phyloP scores from a whole-genome alignment of 192 early-diverging fungal genomes.

The Helicostylum pulchrum region DNA sequence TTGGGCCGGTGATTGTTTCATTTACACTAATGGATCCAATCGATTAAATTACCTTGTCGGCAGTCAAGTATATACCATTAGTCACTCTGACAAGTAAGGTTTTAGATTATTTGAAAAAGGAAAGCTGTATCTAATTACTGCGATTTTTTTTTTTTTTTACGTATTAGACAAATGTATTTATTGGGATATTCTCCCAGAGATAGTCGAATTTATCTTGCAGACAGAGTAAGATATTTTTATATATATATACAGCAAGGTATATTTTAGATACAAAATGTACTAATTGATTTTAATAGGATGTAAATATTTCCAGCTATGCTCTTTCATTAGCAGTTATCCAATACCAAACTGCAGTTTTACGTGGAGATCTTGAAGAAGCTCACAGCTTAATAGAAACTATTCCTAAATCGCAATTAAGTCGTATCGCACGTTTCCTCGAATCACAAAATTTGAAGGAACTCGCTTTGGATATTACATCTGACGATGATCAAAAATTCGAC shows the following conservation, averaged over 20 bases:
- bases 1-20: constrained; percentile 99
- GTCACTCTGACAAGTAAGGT: constrained; percentile 88
- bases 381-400: constrained; percentile 78
- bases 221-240: constrained; percentile 64
- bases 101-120: not conserved
- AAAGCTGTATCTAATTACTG: not conserved
- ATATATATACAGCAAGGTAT: not conserved
- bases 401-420: constrained; percentile 80
- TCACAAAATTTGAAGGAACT: constrained; percentile 87
- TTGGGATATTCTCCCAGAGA: constrained; percentile 92
- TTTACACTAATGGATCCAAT: constrained; percentile 90
- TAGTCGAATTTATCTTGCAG: constrained; percentile 90
- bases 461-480: constrained; percentile 89
- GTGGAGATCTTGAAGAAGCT: constrained; percentile 86
- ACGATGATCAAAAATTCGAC: constrained; percentile 95
- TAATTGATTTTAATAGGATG: constrained; percentile 49
- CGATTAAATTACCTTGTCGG: constrained; percentile 97
- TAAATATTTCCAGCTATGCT: constrained; percentile 84
- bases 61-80: constrained; percentile 89
- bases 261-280: constrained; percentile 2
- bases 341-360: constrained; percentile 96
- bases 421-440: constrained; percentile 96
- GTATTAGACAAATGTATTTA: constrained; percentile 73
- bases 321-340: constrained; percentile 93
- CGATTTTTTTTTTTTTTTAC: not conserved